phyloP scores from a whole-genome alignment of 2,329 filamentous ascomycete genomes.

The Cadophora luteo-olivacea region DNA sequence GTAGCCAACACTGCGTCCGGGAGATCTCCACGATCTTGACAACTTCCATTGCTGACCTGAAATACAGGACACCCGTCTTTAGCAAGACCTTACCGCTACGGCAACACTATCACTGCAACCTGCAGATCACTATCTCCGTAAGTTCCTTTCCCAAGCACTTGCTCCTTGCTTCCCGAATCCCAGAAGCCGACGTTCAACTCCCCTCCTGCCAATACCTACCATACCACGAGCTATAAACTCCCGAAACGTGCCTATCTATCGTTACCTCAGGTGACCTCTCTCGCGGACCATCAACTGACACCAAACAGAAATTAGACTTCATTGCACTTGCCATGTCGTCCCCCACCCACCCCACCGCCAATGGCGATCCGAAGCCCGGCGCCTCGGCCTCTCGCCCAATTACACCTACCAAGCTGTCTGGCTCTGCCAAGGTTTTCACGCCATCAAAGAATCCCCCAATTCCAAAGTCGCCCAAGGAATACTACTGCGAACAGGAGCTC shows the following conservation, averaged over 20 bases:
- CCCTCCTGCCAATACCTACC: background rate
- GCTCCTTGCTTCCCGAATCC: no score
- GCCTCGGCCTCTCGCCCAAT: background rate
- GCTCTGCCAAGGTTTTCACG: background rate
- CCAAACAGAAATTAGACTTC: background rate
- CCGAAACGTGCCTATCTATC: background rate
- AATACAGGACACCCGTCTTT: background rate
- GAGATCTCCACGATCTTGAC: background rate
- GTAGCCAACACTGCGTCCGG: no score
- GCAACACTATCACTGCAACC: background rate
- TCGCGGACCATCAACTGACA: background rate
- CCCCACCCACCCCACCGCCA: background rate
- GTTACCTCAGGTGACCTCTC: background rate
- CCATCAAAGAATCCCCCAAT: background rate
- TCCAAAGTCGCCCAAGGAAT: background rate
- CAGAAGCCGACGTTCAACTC: background rate
- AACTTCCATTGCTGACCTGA: no score
- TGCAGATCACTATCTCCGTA: background rate
- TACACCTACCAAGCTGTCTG: background rate
- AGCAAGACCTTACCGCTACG: background rate
- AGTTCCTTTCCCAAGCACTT: no score
- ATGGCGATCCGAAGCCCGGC: background rate
- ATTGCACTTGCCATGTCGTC: background rate
- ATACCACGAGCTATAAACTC: background rate
- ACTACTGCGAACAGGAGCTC: background rate